Evolutionary conservation across 805 yeast species (phyloP).

Genomic region (Pichia nakasei): DNA sequence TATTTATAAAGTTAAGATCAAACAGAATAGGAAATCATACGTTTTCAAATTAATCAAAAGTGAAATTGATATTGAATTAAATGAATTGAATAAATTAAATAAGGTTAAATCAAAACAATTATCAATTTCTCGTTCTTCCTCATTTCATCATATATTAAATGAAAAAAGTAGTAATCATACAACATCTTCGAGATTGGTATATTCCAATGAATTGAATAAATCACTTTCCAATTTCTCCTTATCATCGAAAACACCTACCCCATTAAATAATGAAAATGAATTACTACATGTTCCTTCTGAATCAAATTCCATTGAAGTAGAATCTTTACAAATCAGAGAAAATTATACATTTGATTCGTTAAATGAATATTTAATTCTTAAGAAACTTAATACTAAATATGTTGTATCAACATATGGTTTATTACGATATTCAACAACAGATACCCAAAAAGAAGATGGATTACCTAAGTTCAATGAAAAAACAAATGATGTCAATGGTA

Average conservation of each 20-base stretch:
- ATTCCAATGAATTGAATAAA: neutral
- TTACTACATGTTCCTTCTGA: too few relatives aligned
- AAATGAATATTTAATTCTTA: constrained; percentile 23
- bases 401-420: constrained; percentile 13
- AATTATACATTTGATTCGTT: constrained; percentile 13
- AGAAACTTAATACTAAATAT: constrained; percentile 7
- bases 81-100: neutral
- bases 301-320: too few relatives aligned
- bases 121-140: too few relatives aligned
- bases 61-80: neutral
- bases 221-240: neutral
- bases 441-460: too few relatives aligned
- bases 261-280: neutral
- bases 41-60: constrained; percentile 8
- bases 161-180: too few relatives aligned
- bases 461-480: too few relatives aligned
- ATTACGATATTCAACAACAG: constrained; percentile 4
- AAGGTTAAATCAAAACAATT: too few relatives aligned
- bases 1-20: constrained; percentile 15
- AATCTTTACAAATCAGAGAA: neutral
- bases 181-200: neutral
- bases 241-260: neutral
- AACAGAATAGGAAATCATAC: constrained; percentile 1
- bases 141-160: too few relatives aligned
- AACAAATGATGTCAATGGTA: neutral